A percentile compares a stretch with the other conserved stretches of the same genome.
phyloP scores from a whole-genome alignment of 2,329 filamentous ascomycete species.

The Penicillium concentricum region DNA sequence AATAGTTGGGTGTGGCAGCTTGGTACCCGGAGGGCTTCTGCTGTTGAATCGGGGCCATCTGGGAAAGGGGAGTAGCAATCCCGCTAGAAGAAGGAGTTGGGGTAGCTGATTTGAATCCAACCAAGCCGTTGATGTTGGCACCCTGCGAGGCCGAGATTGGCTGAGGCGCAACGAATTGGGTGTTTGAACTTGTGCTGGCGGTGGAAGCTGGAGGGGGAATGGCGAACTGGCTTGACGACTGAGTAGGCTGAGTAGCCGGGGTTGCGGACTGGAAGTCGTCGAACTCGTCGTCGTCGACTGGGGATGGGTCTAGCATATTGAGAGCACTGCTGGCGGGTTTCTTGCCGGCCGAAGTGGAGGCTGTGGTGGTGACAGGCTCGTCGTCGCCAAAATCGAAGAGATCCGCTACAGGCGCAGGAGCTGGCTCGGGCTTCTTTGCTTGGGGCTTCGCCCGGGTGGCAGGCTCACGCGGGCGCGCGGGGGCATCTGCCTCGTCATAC shows the following conservation, averaged over 20 bases:
- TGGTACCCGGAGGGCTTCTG: slow-evolving; percentile 68
- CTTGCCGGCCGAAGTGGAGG: slow-evolving; percentile 42
- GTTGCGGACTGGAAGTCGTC: slow-evolving; percentile 95
- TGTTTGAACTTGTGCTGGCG: slow-evolving; percentile 49
- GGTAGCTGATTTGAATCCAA: slow-evolving; percentile 76
- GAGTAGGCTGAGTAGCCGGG: slow-evolving; percentile 41
- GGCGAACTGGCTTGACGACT: slow-evolving; percentile 38
- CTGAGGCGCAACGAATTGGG: slow-evolving; percentile 77
- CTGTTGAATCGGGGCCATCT: slow-evolving; percentile 35
- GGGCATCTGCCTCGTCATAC: slow-evolving; percentile 72
- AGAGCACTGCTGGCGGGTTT: slow-evolving; percentile 50
- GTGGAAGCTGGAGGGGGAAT: slow-evolving; percentile 49
- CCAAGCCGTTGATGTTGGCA: slow-evolving; percentile 75
- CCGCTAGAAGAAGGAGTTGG: slow-evolving; percentile 60
- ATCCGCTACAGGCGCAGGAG: slow-evolving; percentile 80
- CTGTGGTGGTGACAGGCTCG: slow-evolving; percentile 57
- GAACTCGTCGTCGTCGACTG: slow-evolving; percentile 80
- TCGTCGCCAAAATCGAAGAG: slow-evolving; percentile 83
- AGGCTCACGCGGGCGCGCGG: slow-evolving; percentile 55
- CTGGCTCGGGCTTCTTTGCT: slow-evolving; percentile 65
- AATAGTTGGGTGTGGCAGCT: slow-evolving; percentile 86
- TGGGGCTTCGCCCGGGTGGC: slow-evolving; percentile 40
- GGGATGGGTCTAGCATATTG: slow-evolving; percentile 47
- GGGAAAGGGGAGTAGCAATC: slow-evolving; percentile 55
- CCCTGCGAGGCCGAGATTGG: slow-evolving; percentile 81